Conservation (phyloP, 345 rosid genomes). For the Syzygium oleosum region DNA sequence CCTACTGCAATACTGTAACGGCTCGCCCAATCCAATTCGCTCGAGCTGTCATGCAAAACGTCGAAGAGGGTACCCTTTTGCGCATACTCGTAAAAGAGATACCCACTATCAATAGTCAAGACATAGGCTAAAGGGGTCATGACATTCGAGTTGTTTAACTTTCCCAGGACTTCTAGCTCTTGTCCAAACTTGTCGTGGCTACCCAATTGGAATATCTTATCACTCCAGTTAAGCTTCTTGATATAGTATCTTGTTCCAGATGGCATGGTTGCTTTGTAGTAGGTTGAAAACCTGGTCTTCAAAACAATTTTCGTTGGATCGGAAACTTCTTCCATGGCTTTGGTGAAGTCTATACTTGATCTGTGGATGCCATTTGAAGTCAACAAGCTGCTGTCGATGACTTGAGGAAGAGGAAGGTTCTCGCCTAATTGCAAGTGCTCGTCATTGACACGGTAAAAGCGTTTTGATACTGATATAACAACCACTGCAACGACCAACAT, state of each 20-base stretch:
- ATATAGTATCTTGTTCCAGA: conserved; percentile 60
- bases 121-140: conserved; percentile 88
- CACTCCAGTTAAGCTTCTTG: conserved; percentile 72
- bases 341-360: conserved; percentile 54
- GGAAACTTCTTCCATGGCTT: conserved; percentile 55
- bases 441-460: conserved; percentile 32
- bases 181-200: conserved; percentile 49
- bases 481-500: conserved; percentile 18
- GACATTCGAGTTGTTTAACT: conserved; percentile 67
- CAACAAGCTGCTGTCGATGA: conserved; percentile 45
- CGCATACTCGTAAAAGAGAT: conserved; percentile 63
- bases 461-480: conserved; percentile 21
- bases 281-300: conserved; percentile 65
- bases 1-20: conserved; percentile 81
- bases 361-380: conserved; percentile 54
- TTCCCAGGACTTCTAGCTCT: conserved; percentile 64
- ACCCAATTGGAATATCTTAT: conserved; percentile 66
- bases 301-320: conserved; percentile 32
- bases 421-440: conserved; percentile 25
- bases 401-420: conserved; percentile 32
- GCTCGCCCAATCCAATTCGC: conserved; percentile 68
- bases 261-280: conserved; percentile 67
- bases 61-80: conserved; percentile 50
- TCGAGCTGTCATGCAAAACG: conserved; percentile 43
- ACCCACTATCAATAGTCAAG: conserved; percentile 50